phyloP scores from a whole-genome alignment of 2,329 filamentous ascomycete species.

The Aspergillus niger region DNA sequence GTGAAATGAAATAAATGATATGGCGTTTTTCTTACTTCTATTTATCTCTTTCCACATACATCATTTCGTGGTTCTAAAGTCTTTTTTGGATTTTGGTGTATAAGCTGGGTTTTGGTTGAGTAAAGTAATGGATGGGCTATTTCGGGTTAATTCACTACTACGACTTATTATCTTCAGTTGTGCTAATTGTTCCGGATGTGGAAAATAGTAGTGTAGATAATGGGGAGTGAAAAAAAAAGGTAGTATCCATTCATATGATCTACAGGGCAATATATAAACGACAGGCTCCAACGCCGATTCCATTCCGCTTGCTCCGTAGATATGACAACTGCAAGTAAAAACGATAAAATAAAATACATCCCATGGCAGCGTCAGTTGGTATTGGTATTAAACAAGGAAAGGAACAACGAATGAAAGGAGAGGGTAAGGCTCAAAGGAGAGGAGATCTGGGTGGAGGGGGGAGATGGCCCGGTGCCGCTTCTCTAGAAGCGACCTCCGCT shows the following conservation, averaged over 20 bases:
- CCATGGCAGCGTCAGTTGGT: slow-evolving; percentile 14
- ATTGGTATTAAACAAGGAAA: slow-evolving; percentile 10
- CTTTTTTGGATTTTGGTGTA: no score
- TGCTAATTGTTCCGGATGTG: no score
- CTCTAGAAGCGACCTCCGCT: slow-evolving; percentile 37
- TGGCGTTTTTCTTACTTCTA: neutral
- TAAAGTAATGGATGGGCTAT: no score
- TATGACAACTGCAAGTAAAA: neutral
- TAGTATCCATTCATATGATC: neutral
- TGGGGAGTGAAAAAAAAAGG: no score
- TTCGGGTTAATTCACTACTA: no score
- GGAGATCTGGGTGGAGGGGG: slow-evolving; percentile 1
- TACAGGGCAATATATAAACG: neutral
- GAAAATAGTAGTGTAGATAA: no score
- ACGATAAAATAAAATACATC: slow-evolving; percentile 7
- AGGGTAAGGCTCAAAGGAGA: neutral
- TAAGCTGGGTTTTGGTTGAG: no score
- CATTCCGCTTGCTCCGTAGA: neutral
- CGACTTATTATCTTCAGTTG: no score
- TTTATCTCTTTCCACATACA: neutral
- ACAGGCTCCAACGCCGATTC: neutral
- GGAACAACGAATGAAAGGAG: neutral
- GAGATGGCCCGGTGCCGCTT: neutral
- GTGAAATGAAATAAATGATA: slow-evolving; percentile 1
- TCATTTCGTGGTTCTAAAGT: no score